phyloP scores from a whole-genome alignment of 164 flowering plant species.

The Liquidambar formosana region DNA sequence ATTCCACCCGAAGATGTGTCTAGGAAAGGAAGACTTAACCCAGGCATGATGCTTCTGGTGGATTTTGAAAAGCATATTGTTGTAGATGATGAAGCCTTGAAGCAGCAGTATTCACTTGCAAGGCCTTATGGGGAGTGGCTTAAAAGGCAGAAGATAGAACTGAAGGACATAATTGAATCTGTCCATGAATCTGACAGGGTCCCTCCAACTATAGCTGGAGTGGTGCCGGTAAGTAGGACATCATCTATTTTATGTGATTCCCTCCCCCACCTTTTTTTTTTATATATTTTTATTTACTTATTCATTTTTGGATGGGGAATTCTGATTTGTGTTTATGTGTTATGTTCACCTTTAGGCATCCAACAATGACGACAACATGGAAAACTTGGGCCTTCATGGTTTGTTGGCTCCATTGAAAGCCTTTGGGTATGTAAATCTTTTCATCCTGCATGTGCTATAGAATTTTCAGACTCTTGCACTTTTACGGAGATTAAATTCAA shows the following conservation, averaged over 20 bases:
- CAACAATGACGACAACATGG: constrained; percentile 60
- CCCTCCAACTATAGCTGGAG: constrained; percentile 74
- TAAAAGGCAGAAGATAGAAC: constrained; percentile 74
- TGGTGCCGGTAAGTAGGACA: constrained; percentile 51
- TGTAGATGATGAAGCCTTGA: constrained; percentile 95
- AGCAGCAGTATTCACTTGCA: constrained; percentile 82
- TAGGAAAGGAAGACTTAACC: constrained; percentile 95
- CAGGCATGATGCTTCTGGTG: constrained; percentile 99
- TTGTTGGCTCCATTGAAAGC: constrained; percentile 89
- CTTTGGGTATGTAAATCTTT: constrained; percentile 66
- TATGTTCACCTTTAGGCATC: constrained; percentile 47
- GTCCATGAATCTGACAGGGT: constrained; percentile 56
- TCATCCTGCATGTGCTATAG: not conserved
- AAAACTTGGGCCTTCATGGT: constrained; percentile 87
- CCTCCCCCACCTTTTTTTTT: not conserved
- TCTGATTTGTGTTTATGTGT: constrained; percentile 1
- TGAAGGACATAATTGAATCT: constrained; percentile 73
- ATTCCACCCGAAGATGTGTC: constrained; percentile 88
- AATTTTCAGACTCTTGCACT: not conserved
- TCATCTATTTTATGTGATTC: not conserved
- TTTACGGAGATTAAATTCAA: not conserved
- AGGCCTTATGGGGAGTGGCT: constrained; percentile 98
- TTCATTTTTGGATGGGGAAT: too few species aligned
- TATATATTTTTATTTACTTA: too few species aligned
- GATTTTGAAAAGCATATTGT: constrained; percentile 96